These are phyloP conservation scores for Camellia japonica DNA, from an alignment of 148 eudicot genomes.

Conservation along the genomic window DNA sequence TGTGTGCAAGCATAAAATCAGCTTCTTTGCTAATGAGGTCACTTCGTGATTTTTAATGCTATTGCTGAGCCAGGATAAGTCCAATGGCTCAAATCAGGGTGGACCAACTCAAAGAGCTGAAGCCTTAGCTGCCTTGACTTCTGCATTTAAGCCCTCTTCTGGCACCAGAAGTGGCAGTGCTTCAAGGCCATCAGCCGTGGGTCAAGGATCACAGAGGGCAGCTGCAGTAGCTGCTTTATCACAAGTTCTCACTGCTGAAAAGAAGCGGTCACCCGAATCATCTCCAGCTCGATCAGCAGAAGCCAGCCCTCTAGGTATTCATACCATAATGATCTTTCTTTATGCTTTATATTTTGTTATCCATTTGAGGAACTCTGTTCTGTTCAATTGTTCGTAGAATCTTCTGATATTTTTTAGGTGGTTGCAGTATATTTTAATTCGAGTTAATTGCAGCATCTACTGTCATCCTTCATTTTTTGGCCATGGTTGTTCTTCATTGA, in stretches of 20 bases:
- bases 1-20: background rate
- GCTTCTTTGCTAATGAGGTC: background rate
- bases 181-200: conserved; percentile 41
- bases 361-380: background rate
- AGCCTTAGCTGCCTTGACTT: conserved; percentile 74
- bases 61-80: conserved; percentile 51
- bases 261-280: conserved; percentile 53
- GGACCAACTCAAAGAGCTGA: conserved; percentile 85
- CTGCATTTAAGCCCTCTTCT: conserved; percentile 79
- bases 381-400: background rate
- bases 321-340: background rate
- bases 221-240: conserved; percentile 99
- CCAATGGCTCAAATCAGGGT: conserved; percentile 75
- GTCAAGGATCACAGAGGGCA: conserved; percentile 85
- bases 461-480: background rate
- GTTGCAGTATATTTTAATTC: background rate
- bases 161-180: conserved; percentile 45
- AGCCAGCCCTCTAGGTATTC: conserved; percentile 53
- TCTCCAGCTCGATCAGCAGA: conserved; percentile 61
- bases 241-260: conserved; percentile 84
- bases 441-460: background rate
- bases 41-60: conserved; percentile 1
- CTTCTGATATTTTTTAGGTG: background rate
- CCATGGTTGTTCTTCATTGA: background rate
- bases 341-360: background rate